Evolutionary conservation across 306 rosid species (phyloP).

Genomic region (Sphenostylis stenocarpa): DNA sequence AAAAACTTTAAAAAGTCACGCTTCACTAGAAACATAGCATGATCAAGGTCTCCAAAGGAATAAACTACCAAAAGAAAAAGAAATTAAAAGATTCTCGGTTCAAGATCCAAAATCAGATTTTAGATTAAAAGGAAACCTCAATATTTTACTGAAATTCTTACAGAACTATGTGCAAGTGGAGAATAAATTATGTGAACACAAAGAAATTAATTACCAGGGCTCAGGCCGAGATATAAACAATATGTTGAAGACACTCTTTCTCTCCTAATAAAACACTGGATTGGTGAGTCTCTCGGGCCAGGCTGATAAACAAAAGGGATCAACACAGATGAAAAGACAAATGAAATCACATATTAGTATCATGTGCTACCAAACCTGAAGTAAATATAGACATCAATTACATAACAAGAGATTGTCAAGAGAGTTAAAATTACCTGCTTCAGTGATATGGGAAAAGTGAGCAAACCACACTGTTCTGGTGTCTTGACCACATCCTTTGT

Average conservation of each 20-base stretch:
- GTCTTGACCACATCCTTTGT: constrained; percentile 77
- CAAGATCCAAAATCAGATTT: neutral
- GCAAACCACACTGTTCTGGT: constrained; percentile 76
- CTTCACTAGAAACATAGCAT: constrained; percentile 4
- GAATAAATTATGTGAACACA: constrained; percentile 10
- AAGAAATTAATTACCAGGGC: constrained; percentile 75
- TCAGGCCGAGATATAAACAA: constrained; percentile 79
- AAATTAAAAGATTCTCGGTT: neutral
- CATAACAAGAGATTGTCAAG: neutral
- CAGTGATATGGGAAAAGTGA: constrained; percentile 87
- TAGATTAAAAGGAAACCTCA: neutral
- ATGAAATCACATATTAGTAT: constrained; percentile 20
- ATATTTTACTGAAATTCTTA: neutral
- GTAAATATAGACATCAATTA: neutral
- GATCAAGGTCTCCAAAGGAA: neutral
- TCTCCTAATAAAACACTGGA: constrained; percentile 91
- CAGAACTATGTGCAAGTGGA: neutral
- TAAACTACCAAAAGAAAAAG: neutral
- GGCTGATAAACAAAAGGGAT: constrained; percentile 51
- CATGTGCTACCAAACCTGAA: neutral
- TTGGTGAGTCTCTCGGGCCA: constrained; percentile 78
- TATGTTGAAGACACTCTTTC: constrained; percentile 76
- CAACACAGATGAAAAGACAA: constrained; percentile 7
- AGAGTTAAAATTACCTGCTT: constrained; percentile 64
- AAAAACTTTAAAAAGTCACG: neutral